Conservation (phyloP, 2,329 filamentous ascomycete genomes). For the Sphaceloma murrayae region DNA sequence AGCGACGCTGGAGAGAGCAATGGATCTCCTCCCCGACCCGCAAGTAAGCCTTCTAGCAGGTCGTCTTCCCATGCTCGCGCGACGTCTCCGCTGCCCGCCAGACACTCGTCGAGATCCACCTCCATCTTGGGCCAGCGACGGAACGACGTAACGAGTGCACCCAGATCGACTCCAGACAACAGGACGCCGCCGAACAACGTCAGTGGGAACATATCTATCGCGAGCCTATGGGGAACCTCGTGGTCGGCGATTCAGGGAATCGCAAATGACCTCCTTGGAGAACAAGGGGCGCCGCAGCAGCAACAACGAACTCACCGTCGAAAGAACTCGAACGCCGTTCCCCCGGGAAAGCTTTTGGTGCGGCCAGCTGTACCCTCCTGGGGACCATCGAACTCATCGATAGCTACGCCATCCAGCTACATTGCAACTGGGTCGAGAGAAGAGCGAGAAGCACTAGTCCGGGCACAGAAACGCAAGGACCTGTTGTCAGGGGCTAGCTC, state of each 20-base stretch:
- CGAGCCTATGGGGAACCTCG: constrained; percentile 39
- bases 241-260: constrained; percentile 42
- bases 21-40: constrained; percentile 29
- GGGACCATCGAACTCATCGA: constrained; percentile 34
- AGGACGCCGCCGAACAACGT: constrained; percentile 1
- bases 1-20: constrained; percentile 35
- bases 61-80: constrained; percentile 31
- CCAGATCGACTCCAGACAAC: constrained; percentile 17
- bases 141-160: constrained; percentile 8
- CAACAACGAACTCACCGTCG: constrained; percentile 7
- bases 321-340: constrained; percentile 16
- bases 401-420: constrained; percentile 28
- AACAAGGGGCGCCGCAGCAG: constrained; percentile 25
- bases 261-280: constrained; percentile 39
- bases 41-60: constrained; percentile 22
- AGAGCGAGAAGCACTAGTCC: constrained; percentile 37
- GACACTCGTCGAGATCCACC: constrained; percentile 8
- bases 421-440: constrained; percentile 39
- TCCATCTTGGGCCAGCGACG: constrained; percentile 8
- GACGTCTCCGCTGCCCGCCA: constrained; percentile 17
- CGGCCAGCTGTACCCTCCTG: constrained; percentile 36
- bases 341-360: constrained; percentile 25
- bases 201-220: constrained; percentile 25
- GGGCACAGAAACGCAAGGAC: constrained; percentile 42
- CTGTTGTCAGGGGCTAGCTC: constrained; percentile 32